Base-by-base conservation (phyloP, 2,329 filamentous ascomycete species). In the Cladosporium oxysporum region DNA sequence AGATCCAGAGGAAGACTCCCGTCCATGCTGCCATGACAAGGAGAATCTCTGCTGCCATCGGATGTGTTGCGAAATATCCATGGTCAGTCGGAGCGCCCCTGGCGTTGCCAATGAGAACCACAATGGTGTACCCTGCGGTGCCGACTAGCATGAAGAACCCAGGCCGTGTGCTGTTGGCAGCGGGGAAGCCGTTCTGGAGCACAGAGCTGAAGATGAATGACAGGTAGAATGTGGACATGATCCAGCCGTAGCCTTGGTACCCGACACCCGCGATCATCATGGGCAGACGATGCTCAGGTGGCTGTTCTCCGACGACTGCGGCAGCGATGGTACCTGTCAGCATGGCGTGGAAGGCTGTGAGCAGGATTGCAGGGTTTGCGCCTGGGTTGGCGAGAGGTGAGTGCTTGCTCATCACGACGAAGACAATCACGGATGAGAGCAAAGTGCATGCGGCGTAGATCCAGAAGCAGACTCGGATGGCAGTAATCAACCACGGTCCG, bases 401-500 rank as follows among this genome's bases (percentile, higher is more conserved):
- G 53, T 64, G 50, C 37, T 64, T 57, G 37, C 35, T 35, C 41
- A 64, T 64, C 8, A 64, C 35, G 16, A 64, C 44, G n/a, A 64
- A 64, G n/a, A 58, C 52, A 5, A 58, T 29, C 3, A 35, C 31
- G 8, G 62, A 58, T 5, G 62, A 64, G 16, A 64, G 35, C 18
- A 64, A 18, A 11, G 62, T 58, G 11, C 62, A 64, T 2, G 80
- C 79, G 14, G 88, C 83, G 73, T 93, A 93, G 1, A 83, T 77
- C 90, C 91, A 93, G 76, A 92, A 93, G 5, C 86, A 81, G 0
- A 88, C 81, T 63, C 88, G 82, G 2, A 92, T 83, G 0, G 83
- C 84, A 73, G 83, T 83, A 1, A 85, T 78, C 14, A 91, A 83
- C 72, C 85, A 84, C 0, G 78, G 71, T 0, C 85, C 85, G 18